phyloP scores from a whole-genome alignment of 768 basidiomycete species.

The Amyloporia xantha region DNA sequence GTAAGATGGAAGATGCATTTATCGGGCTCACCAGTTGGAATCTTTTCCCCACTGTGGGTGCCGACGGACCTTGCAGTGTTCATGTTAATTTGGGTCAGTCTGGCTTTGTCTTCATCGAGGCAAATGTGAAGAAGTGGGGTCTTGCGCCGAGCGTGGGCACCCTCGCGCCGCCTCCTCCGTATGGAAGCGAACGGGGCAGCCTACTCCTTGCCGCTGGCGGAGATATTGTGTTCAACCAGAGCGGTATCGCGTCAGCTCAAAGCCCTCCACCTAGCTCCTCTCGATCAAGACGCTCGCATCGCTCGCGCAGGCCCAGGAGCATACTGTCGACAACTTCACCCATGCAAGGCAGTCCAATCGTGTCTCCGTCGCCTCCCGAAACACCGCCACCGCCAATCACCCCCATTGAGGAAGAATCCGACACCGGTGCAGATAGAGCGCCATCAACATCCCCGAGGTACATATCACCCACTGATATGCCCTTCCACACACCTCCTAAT shows the following conservation, averaged over 20 bases:
- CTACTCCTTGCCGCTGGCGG: conserved; percentile 91
- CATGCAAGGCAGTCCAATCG: conserved; percentile 45
- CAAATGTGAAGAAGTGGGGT: conserved; percentile 99
- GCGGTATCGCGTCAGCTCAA: conserved; percentile 35
- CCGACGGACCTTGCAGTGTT: conserved; percentile 92
- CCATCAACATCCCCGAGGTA: conserved; percentile 46
- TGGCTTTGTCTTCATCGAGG: conserved; percentile 98
- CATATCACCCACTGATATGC: conserved; percentile 56
- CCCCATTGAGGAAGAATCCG: conserved; percentile 63
- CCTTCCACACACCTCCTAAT: conserved; percentile 50
- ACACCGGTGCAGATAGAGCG: conserved; percentile 33
- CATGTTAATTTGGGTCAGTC: conserved; percentile 98
- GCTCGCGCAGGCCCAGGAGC: conserved; percentile 49
- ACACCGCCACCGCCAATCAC: conserved; percentile 63
- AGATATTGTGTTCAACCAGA: conserved; percentile 19
- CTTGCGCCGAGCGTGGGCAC: conserved; percentile 96
- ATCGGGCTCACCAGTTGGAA: conserved; percentile 86
- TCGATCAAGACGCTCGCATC: conserved; percentile 51
- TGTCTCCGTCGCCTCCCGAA: conserved; percentile 37
- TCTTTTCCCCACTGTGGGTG: conserved; percentile 94
- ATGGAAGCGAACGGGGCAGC: conserved; percentile 94
- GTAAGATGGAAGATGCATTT: conserved; percentile 95
- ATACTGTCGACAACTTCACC: conserved; percentile 34
- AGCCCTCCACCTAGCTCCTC: conserved; percentile 42
- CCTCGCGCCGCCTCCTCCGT: conserved; percentile 94